phyloP scores from a whole-genome alignment of 352 stramenopile genomes.

The Halophytophthora batemanensis region DNA sequence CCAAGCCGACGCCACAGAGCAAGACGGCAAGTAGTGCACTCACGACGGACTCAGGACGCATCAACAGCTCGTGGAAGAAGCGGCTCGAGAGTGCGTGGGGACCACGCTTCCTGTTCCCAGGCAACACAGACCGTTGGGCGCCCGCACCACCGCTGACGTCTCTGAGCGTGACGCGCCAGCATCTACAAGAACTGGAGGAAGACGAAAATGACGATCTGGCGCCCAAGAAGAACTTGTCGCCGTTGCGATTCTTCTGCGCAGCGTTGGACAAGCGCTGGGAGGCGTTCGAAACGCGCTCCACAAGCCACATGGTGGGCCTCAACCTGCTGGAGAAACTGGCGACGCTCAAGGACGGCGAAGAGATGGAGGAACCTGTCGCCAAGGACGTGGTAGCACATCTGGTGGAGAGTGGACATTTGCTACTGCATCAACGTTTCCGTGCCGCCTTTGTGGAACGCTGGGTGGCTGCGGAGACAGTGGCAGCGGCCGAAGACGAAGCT shows the following conservation, averaged over 20 bases:
- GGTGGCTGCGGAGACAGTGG: conserved; percentile 42
- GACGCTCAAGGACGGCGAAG: conserved; percentile 29
- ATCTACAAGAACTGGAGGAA: conserved; percentile 25
- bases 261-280: conserved; percentile 49
- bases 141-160: not conserved
- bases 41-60: conserved; percentile 19
- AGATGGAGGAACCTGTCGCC: conserved; percentile 53
- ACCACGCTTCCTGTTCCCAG: conserved; percentile 48
- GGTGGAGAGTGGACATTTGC: conserved; percentile 51
- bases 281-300: conserved; percentile 50
- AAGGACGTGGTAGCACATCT: conserved; percentile 52
- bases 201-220: conserved; percentile 10
- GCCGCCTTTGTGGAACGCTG: conserved; percentile 77
- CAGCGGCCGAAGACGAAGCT: conserved; percentile 38
- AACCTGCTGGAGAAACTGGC: conserved; percentile 53
- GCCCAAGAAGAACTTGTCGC: conserved; percentile 23
- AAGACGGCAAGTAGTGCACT: conserved; percentile 19
- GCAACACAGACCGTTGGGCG: conserved; percentile 26
- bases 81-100: conserved; percentile 56
- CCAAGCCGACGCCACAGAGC: conserved; percentile 10
- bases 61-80: conserved; percentile 54
- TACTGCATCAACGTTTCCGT: conserved; percentile 71
- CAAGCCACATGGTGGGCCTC: conserved; percentile 43
- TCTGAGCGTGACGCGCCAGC: conserved; percentile 4
- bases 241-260: conserved; percentile 44